Percentiles rank a stretch among this genome's conserved stretches.
phyloP scores from a whole-genome alignment of 2,329 filamentous ascomycete species.

The Teratosphaeriaceae sp. region DNA sequence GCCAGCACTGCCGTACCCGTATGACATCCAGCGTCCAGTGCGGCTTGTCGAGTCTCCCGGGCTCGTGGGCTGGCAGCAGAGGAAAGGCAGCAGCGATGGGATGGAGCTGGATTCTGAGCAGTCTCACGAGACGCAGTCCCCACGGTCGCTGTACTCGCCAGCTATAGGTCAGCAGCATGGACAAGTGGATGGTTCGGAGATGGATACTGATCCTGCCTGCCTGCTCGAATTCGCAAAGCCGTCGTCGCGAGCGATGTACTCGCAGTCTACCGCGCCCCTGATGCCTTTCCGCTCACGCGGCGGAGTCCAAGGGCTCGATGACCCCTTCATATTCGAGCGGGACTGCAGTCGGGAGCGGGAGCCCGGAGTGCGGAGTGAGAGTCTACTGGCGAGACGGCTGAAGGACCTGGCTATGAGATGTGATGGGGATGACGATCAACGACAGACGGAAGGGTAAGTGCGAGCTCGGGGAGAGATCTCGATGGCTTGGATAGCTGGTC shows the following conservation, averaged over 20 bases:
- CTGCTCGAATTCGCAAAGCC: no score
- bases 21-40: constrained; percentile 16
- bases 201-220: no score
- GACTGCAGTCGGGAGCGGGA: constrained; percentile 52
- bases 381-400: constrained; percentile 61
- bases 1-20: constrained; percentile 21
- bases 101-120: constrained; percentile 19
- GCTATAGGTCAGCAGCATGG: no score
- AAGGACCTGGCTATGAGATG: constrained; percentile 56
- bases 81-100: constrained; percentile 17
- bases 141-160: constrained; percentile 3
- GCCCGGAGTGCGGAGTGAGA: constrained; percentile 45
- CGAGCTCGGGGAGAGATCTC: no score
- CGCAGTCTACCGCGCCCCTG: background rate
- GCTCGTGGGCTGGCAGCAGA: constrained; percentile 21
- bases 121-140: constrained; percentile 12
- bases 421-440: no score
- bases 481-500: no score
- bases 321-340: constrained; percentile 15
- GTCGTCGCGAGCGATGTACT: no score
- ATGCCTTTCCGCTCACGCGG: background rate
- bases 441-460: no score
- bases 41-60: constrained; percentile 25
- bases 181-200: no score
- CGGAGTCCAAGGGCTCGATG: constrained; percentile 11